phyloP scores from a whole-genome alignment of 345 rosid genomes.

The Eucalyptus rudis region DNA sequence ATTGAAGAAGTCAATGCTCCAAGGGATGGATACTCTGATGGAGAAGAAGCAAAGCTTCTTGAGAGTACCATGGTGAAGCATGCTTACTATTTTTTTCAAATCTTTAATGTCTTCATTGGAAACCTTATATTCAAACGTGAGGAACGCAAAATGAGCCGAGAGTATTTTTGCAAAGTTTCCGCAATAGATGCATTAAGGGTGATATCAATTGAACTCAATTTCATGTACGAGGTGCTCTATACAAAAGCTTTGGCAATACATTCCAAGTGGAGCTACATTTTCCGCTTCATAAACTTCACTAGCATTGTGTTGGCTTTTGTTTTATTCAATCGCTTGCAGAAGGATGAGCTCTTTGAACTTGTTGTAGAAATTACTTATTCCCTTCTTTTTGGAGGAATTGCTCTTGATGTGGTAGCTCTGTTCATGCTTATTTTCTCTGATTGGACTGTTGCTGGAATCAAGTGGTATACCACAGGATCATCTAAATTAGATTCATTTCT shows the following conservation, averaged over 20 bases:
- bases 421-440: background rate
- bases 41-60: too few relatives aligned
- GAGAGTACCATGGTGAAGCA: background rate
- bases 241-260: background rate
- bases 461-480: too few relatives aligned
- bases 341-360: background rate
- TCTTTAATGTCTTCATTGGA: rapidly evolving
- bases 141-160: rapidly evolving
- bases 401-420: background rate
- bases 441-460: background rate
- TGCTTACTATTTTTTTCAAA: rapidly evolving
- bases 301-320: background rate
- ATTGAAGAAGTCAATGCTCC: too few relatives aligned
- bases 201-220: background rate
- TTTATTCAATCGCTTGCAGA: background rate
- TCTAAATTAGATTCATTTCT: rapidly evolving
- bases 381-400: background rate
- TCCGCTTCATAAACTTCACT: background rate
- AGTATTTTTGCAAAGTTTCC: rapidly evolving
- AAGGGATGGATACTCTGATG: too few relatives aligned
- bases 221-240: background rate
- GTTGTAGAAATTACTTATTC: background rate
- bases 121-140: too few relatives aligned
- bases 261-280: background rate
- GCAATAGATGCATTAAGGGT: background rate